Evolutionary conservation across 805 yeast species (phyloP), one percentile per base, ranked within the genome.

Genomic region (Candida andamanensis): DNA sequence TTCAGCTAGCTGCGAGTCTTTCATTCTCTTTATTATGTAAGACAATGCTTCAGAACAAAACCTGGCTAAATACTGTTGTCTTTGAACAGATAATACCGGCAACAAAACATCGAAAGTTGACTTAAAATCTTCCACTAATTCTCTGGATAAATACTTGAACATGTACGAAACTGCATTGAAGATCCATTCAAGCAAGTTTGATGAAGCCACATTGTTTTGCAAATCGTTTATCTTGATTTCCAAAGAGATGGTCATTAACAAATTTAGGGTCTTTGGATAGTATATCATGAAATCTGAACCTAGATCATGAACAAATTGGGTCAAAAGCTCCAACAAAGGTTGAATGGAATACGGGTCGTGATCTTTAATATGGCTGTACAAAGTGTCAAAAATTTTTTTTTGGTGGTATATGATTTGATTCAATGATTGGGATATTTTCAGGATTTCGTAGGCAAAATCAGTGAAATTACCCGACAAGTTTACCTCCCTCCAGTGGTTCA

Each of bases 11-110:
- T 71, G 58, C 1, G 67, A 67, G 0, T 64, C 52, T 15, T 67
- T 65, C 40, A 84, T 68, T 53, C 85, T 85, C 50, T 92, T 75
- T 7, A 90, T 63, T 35, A 90, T 62, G 46, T 83, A 92, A 0
- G 97, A 84, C 28, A 90, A 55, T 0, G 96, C 92, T 55, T 90
- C 97, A 0, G 96, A 87, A 14, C 95, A 78, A 47, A 90, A 92
- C 40, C 94, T 69, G 1, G 85, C 69, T 21, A 89, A 69, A 41
- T 81, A 77, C 17, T 75, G 75, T 44, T 79, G 81, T 35, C 68
- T 67, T 4, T 56, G 56, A 31, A 76, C 58, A 21, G 74, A 72
- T 33, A 90, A 60, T 15, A 86, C 55, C 0, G 94, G 89, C 20
- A 76, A 56, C 9, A 87, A 61, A 4, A 72, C 49, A 20, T 69